A percentile compares a stretch with the other conserved stretches of the same genome.
phyloP scores from a whole-genome alignment of 2,329 filamentous ascomycete species.

The Helicocarpus griseus region DNA sequence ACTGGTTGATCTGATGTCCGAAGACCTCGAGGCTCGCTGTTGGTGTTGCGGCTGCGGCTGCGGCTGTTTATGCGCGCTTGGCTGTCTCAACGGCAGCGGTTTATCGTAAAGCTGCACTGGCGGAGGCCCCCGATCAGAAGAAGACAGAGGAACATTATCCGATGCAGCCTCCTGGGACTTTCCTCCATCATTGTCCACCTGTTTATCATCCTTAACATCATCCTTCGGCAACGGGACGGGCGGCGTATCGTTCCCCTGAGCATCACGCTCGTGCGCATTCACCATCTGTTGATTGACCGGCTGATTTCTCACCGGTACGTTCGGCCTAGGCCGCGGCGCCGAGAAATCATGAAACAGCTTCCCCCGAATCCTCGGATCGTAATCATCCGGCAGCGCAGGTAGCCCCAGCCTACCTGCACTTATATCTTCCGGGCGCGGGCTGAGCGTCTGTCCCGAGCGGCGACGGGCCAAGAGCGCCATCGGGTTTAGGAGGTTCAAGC shows the following conservation, averaged over 20 bases:
- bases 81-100: conserved; percentile 29
- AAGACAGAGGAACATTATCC: conserved; percentile 30
- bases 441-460: conserved; percentile 43
- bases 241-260: conserved; percentile 26
- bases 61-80: conserved; percentile 15
- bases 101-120: conserved; percentile 35
- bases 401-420: conserved; percentile 41
- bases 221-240: conserved; percentile 53
- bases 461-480: conserved; percentile 51
- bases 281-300: neutral
- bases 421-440: conserved; percentile 40
- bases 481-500: conserved; percentile 49
- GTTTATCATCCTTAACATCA: conserved; percentile 46
- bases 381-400: conserved; percentile 48
- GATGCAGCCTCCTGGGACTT: conserved; percentile 28
- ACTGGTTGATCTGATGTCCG: conserved; percentile 6
- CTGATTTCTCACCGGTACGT: conserved; percentile 16
- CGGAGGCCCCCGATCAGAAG: conserved; percentile 19
- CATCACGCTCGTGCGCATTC: conserved; percentile 9
- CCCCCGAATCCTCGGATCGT: conserved; percentile 54
- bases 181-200: conserved; percentile 23
- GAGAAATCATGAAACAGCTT: conserved; percentile 58
- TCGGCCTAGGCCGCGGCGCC: conserved; percentile 43
- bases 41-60: too few species aligned
- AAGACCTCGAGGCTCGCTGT: neutral